These are phyloP conservation scores for Tieghemostelium lacteum DNA, from an alignment of 78 protist genomes.

Conservation along the genomic window DNA sequence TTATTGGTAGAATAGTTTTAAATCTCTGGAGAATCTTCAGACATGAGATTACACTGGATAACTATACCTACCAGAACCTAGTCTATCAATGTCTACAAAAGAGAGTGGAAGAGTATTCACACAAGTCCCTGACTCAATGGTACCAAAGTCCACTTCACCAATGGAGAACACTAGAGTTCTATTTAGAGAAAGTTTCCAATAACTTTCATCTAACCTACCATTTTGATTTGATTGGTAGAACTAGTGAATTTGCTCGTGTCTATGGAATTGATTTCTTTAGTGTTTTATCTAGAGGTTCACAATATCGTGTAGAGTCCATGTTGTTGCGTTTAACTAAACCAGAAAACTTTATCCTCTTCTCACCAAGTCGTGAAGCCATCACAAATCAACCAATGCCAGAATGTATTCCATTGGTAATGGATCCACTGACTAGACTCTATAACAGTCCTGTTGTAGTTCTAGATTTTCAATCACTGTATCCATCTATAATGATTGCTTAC, in stretches of 20 bases:
- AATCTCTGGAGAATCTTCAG: slow-evolving; percentile 93
- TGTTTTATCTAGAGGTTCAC: slow-evolving; percentile 93
- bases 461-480: slow-evolving; percentile 98
- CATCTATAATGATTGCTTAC: slow-evolving; percentile 97
- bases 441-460: slow-evolving; percentile 94
- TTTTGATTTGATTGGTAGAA: slow-evolving; percentile 88
- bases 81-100: slow-evolving; percentile 53
- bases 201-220: slow-evolving; percentile 48
- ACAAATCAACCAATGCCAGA: slow-evolving; percentile 82
- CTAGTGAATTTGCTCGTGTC: slow-evolving; percentile 93
- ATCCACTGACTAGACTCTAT: slow-evolving; percentile 89
- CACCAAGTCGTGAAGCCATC: slow-evolving; percentile 82
- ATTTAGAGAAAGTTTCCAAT: neutral
- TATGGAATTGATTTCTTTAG: slow-evolving; percentile 94
- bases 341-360: slow-evolving; percentile 67
- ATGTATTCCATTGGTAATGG: slow-evolving; percentile 94
- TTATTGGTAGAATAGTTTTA: slow-evolving; percentile 89
- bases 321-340: slow-evolving; percentile 90
- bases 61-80: slow-evolving; percentile 77
- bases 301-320: slow-evolving; percentile 96
- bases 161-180: slow-evolving; percentile 48
- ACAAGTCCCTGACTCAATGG: slow-evolving; percentile 68
- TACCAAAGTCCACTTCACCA: neutral
- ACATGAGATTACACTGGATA: slow-evolving; percentile 82
- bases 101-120: slow-evolving; percentile 46